A percentile compares a stretch with the other conserved stretches of the same genome.
Conservation (phyloP, 305 asterid genomes). For the Fraxinus baroniana region DNA sequence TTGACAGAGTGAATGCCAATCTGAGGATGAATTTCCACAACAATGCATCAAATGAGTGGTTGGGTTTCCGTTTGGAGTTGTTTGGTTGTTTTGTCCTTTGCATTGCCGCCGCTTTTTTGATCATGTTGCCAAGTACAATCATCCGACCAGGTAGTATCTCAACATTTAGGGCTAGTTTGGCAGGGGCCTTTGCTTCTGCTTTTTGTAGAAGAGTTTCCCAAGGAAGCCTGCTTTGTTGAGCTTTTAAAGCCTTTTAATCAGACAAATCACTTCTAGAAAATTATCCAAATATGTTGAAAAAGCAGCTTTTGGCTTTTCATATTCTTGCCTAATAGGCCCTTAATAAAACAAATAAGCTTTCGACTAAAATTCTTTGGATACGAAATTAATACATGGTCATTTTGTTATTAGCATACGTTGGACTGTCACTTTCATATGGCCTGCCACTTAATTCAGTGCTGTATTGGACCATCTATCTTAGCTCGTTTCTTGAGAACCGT, state of each 20-base stretch:
- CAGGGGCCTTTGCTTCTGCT: not conserved
- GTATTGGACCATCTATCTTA: conserved; percentile 43
- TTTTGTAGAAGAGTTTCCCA: not conserved
- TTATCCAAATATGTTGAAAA: not conserved
- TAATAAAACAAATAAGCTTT: not conserved
- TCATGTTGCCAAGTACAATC: conserved; percentile 54
- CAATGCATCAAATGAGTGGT: conserved; percentile 66
- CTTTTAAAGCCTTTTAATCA: not conserved
- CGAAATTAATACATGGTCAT: not conserved
- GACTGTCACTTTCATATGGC: conserved; percentile 80
- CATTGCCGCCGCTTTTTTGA: conserved; percentile 42
- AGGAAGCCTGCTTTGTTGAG: not conserved
- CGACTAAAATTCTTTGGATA: conserved; percentile 1
- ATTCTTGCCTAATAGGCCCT: not conserved
- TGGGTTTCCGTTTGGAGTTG: conserved; percentile 76
- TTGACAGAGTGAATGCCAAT: conserved; percentile 51
- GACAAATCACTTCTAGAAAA: not conserved
- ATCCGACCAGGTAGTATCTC: conserved; percentile 55
- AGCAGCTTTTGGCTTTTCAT: not conserved
- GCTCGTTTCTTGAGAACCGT: conserved; percentile 51
- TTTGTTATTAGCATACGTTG: conserved; percentile 45
- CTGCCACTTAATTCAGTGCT: conserved; percentile 48
- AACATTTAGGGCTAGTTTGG: not conserved
- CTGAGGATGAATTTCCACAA: conserved; percentile 67
- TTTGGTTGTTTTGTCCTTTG: conserved; percentile 63